Evolutionary conservation across 202 grass and related monocot species (phyloP), one percentile per base, ranked within the genome.

Genomic region (Schoenoplectus tabernaemontani): DNA sequence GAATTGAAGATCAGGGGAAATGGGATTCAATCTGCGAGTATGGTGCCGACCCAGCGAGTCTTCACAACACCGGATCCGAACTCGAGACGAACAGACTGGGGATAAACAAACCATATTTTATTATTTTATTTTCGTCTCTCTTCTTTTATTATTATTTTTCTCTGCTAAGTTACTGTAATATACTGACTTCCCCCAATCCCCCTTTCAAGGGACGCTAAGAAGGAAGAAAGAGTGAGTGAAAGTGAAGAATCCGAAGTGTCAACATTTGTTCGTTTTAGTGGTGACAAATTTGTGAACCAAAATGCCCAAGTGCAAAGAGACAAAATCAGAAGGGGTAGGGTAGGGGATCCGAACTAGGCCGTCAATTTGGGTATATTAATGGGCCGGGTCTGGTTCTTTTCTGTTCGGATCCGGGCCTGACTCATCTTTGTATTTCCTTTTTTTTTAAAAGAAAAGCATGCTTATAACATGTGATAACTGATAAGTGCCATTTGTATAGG

Each of bases 61-160:
- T 82, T 91, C 88, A 60, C 93, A 91, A 82, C 89, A 89, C 15
- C 87, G 80, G 68, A 82, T 78, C 30, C 77, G 63, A 16, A 65
- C 28, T 30, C 9, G 34, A 1, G 37, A 57, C 11, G 85, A 22
- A 37, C 44, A n/a, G 17, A 44, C 62, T 11, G 75, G 46, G 34
- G 48, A 17, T 43, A 79, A 24, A 26, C 82, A 53, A 1, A 83
- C 65, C 76, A 76, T 80, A 3, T 19, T 12, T 46, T 28, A 5
- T 17, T 66, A 22, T 53, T 39, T 16, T 51, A 13, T 51, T 50
- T 13, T 51, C n/a, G 12, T 12, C 28, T 15, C 63, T 16, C 22
- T 9, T 59, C n/a, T n/a, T 77, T 39, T 57, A 33, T 76, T 38
- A 37, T 66, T 65, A 13, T 38, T 4, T 64, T 26, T 34, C 12